Conservation (phyloP, 495 filamentous ascomycete genomes). For the Talaromyces wortmannii region DNA sequence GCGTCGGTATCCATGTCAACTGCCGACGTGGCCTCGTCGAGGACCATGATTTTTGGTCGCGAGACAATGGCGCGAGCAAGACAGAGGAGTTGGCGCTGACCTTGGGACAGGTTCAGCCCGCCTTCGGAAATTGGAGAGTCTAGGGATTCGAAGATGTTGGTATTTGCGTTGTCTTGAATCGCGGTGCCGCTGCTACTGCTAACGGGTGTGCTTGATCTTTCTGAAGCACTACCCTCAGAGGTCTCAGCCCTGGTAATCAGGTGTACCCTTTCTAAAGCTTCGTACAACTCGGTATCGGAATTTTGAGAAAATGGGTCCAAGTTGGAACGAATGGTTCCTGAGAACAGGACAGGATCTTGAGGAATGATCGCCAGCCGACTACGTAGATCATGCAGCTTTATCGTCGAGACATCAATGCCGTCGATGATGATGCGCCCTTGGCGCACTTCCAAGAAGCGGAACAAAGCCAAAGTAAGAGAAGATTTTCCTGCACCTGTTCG, state of each 20-base stretch:
- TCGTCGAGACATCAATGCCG: slow-evolving; percentile 38
- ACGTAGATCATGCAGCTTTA: slow-evolving; percentile 41
- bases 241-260: slow-evolving; percentile 26
- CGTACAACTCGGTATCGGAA: slow-evolving; percentile 51
- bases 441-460: slow-evolving; percentile 40
- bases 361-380: slow-evolving; percentile 45
- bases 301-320: slow-evolving; percentile 48
- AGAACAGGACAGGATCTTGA: slow-evolving; percentile 48
- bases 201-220: not conserved
- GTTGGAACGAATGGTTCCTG: slow-evolving; percentile 44
- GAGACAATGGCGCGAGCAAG: slow-evolving; percentile 71
- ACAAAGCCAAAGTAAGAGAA: slow-evolving; percentile 34
- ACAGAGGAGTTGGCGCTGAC: slow-evolving; percentile 73
- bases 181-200: slow-evolving; percentile 9
- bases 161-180: slow-evolving; percentile 30
- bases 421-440: slow-evolving; percentile 40
- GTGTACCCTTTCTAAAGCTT: slow-evolving; percentile 57
- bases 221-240: slow-evolving; percentile 7
- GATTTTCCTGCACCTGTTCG: slow-evolving; percentile 47
- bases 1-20: slow-evolving; percentile 74
- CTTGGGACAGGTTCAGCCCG: slow-evolving; percentile 69
- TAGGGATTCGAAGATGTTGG: slow-evolving; percentile 52
- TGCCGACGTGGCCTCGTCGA: slow-evolving; percentile 76
- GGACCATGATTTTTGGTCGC: slow-evolving; percentile 65
- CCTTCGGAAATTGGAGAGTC: slow-evolving; percentile 55